Conservation (phyloP, 805 yeast genomes). For the Myxozyma geophila region DNA sequence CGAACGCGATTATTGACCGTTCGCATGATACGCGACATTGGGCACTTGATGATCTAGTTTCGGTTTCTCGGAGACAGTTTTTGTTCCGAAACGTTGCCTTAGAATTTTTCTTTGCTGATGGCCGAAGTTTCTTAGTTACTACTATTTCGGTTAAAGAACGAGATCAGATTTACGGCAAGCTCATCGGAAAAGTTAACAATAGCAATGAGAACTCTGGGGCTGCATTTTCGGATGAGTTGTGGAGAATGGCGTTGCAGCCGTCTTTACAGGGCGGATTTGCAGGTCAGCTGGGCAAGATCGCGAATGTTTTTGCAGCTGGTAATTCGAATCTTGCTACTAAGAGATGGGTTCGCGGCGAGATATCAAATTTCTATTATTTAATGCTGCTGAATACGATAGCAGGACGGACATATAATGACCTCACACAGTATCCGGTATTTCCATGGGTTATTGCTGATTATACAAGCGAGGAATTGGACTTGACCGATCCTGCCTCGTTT, state of each 20-base stretch:
- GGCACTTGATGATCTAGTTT: constrained; percentile 62
- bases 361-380: constrained; percentile 81
- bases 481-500: constrained; percentile 62
- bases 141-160: constrained; percentile 59
- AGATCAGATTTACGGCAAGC: constrained; percentile 57
- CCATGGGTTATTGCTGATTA: constrained; percentile 92
- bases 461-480: constrained; percentile 68
- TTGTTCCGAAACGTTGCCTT: constrained; percentile 78
- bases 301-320: constrained; percentile 52
- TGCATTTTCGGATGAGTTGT: constrained; percentile 41
- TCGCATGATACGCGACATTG: constrained; percentile 48
- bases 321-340: constrained; percentile 55
- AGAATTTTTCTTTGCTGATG: constrained; percentile 75
- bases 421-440: constrained; percentile 88
- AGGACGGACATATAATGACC: constrained; percentile 85
- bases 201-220: constrained; percentile 32
- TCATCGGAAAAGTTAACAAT: constrained; percentile 56
- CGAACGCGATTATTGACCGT: constrained; percentile 12
- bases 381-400: constrained; percentile 82
- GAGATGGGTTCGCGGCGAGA: constrained; percentile 75
- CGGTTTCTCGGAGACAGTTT: constrained; percentile 75
- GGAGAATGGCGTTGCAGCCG: constrained; percentile 34
- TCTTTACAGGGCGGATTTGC: constrained; percentile 38
- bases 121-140: constrained; percentile 70
- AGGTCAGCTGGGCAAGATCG: constrained; percentile 50